Percentiles rank a stretch among this genome's conserved stretches.
These are phyloP conservation scores for Chenopodium quinoa DNA, from an alignment of 148 eudicot genomes.

Conservation along the genomic window DNA sequence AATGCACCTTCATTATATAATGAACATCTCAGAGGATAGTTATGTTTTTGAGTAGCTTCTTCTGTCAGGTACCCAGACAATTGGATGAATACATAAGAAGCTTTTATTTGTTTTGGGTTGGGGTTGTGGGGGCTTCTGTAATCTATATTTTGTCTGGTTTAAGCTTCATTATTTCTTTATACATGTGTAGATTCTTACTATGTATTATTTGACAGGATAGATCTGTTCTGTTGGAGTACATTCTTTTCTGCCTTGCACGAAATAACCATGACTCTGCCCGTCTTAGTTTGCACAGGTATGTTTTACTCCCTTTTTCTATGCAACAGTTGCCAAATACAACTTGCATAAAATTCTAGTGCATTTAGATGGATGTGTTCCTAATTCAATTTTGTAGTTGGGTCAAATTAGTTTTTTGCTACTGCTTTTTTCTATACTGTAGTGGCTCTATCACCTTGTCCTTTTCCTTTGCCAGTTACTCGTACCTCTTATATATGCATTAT, in stretches of 20 bases:
- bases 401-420: neutral
- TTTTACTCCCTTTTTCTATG: neutral
- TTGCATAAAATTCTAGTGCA: neutral
- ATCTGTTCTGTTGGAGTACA: slow-evolving; percentile 51
- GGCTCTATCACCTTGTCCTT: neutral
- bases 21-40: too few species aligned
- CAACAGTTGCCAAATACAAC: neutral
- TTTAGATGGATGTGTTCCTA: neutral
- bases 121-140: neutral
- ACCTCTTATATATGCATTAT: neutral
- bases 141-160: neutral
- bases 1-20: too few species aligned
- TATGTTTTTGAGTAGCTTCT: too few species aligned
- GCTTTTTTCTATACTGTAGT: neutral
- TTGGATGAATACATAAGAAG: too few species aligned
- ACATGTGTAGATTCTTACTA: neutral
- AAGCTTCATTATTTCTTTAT: neutral
- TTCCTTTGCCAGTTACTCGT: neutral
- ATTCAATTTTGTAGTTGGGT: neutral
- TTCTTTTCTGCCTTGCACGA: slow-evolving; percentile 49
- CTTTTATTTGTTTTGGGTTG: too few species aligned
- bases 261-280: slow-evolving; percentile 42
- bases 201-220: slow-evolving; percentile 50
- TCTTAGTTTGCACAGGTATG: slow-evolving; percentile 46
- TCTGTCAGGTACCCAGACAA: too few species aligned